A percentile compares a stretch with the other conserved stretches of the same genome.
phyloP scores from a whole-genome alignment of 139 green algal genomes.

The Chlorella sp. region DNA sequence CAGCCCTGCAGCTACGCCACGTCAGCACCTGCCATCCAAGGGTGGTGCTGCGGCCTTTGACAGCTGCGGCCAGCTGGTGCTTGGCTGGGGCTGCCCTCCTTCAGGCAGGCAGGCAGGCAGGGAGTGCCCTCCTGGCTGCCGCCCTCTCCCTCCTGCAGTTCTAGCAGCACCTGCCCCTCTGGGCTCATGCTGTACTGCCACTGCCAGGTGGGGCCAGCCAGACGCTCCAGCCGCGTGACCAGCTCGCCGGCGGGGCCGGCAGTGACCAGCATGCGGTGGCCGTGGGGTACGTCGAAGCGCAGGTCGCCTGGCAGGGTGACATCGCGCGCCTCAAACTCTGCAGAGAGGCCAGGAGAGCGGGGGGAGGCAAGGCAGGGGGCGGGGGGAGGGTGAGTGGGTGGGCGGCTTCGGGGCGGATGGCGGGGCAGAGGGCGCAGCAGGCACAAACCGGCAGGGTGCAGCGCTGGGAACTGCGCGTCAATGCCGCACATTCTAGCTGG shows the following conservation, averaged over 20 bases:
- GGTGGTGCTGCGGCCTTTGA: too few species aligned
- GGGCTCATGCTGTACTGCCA: conserved; percentile 64
- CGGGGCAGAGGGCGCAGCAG: not conserved
- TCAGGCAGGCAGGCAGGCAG: too few species aligned
- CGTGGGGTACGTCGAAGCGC: conserved; percentile 85
- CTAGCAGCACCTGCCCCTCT: conserved; percentile 29
- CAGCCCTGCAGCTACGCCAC: too few species aligned
- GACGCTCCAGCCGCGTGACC: conserved; percentile 14
- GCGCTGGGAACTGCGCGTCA: not conserved
- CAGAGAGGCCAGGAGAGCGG: conserved; percentile 2
- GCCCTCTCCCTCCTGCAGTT: conserved; percentile 25
- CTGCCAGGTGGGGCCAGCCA: conserved; percentile 61
- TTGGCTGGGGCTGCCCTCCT: too few species aligned
- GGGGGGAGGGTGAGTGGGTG: not conserved
- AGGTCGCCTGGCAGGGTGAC: conserved; percentile 56
- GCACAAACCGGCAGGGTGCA: not conserved
- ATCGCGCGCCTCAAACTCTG: conserved; percentile 91
- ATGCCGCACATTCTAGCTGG: not conserved
- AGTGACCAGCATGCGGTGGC: conserved; percentile 76
- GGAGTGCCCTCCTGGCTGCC: too few species aligned
- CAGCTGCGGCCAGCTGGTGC: too few species aligned
- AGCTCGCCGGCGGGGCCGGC: conserved; percentile 21
- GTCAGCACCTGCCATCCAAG: too few species aligned
- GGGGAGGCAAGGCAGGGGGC: too few species aligned
- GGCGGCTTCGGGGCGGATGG: not conserved